Conservation (phyloP, 371 early-diverging fungal species). For the Mucor lusitanicus region DNA sequence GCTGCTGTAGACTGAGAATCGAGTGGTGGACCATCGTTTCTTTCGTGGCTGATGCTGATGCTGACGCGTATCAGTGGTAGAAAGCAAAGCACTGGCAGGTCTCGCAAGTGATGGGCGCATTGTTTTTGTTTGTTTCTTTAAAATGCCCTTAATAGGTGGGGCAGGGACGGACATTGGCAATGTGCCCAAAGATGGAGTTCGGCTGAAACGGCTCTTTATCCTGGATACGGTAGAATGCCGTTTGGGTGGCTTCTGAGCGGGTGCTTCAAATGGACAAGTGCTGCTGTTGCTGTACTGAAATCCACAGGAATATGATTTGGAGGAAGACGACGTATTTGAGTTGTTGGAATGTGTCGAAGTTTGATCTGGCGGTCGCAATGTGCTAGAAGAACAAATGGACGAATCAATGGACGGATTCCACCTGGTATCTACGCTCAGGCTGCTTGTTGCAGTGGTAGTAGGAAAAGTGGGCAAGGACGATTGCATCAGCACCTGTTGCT, state of each 20-base stretch:
- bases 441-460: background rate
- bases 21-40: background rate
- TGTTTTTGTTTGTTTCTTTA: background rate
- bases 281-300: background rate
- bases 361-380: background rate
- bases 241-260: background rate
- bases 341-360: background rate
- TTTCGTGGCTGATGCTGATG: background rate
- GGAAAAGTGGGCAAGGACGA: background rate
- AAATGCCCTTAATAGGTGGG: background rate
- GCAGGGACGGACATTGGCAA: background rate
- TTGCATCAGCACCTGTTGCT: background rate
- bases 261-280: background rate
- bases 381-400: slow-evolving; percentile 13
- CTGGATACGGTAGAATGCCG: background rate
- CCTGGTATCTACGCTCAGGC: background rate
- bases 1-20: background rate
- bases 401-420: slow-evolving; percentile 17
- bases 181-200: background rate
- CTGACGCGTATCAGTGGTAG: background rate
- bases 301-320: background rate
- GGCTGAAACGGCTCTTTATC: background rate
- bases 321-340: background rate
- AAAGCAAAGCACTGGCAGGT: background rate
- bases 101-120: background rate